Evolutionary conservation across 164 flowering plant genomes (phyloP).

Genomic region (Sextonia rubra): DNA sequence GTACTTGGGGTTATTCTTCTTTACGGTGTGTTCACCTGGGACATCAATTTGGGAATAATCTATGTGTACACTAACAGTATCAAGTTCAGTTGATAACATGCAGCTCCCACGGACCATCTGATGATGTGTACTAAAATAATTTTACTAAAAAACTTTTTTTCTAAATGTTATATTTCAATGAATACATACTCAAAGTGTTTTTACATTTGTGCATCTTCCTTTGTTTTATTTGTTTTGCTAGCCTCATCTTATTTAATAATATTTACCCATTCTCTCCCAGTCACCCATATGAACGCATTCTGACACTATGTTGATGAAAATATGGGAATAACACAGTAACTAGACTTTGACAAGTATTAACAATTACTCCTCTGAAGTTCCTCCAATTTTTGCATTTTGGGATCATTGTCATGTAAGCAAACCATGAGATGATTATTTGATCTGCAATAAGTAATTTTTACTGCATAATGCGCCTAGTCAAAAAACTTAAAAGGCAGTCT

Average conservation of each 20-base stretch:
- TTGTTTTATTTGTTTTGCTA: too few relatives aligned
- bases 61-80: too few relatives aligned
- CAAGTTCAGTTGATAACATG: background rate
- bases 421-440: background rate
- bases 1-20: background rate
- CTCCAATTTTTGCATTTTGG: background rate
- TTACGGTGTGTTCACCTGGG: background rate
- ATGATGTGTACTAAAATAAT: too few relatives aligned
- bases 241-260: too few relatives aligned
- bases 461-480: background rate
- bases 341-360: background rate
- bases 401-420: background rate
- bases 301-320: too few relatives aligned
- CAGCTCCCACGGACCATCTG: background rate
- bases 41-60: background rate
- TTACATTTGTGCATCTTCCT: too few relatives aligned
- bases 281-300: too few relatives aligned
- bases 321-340: too few relatives aligned
- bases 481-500: background rate
- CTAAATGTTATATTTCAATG: too few relatives aligned
- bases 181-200: too few relatives aligned
- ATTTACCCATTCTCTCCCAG: too few relatives aligned
- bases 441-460: background rate
- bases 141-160: too few relatives aligned
- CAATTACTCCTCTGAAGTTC: background rate